These are phyloP conservation scores for Xerocomellus chrysenteron DNA, from an alignment of 768 basidiomycete genomes.

Conservation along the genomic window DNA sequence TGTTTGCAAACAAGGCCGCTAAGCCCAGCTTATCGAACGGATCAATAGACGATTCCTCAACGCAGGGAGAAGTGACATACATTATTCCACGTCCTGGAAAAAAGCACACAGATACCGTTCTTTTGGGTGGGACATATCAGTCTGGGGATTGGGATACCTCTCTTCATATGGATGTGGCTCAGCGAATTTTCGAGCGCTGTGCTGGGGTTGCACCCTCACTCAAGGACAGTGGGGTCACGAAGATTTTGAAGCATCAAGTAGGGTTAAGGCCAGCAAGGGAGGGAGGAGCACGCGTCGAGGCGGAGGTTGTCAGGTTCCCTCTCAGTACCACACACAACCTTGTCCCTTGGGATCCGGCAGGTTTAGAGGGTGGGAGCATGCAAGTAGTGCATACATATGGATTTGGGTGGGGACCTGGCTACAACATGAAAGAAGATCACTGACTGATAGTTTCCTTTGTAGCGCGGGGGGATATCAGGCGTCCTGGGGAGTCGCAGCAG, in stretches of 20 bases:
- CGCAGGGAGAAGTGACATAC: conserved; percentile 41
- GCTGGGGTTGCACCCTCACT: conserved; percentile 38
- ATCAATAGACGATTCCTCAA: conserved; percentile 13
- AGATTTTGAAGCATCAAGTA: conserved; percentile 53
- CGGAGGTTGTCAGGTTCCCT: conserved; percentile 41
- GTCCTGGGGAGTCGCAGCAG: conserved; percentile 45
- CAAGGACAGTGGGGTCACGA: conserved; percentile 35
- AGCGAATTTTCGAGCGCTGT: conserved; percentile 48
- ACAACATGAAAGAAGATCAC: background rate
- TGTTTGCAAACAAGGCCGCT: background rate
- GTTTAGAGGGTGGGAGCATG: conserved; percentile 24
- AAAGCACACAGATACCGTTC: conserved; percentile 41
- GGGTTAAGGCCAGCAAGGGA: conserved; percentile 56
- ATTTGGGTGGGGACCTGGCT: conserved; percentile 42
- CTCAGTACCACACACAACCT: conserved; percentile 20
- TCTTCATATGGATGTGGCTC: conserved; percentile 39
- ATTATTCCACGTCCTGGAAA: conserved; percentile 59
- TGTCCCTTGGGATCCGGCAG: conserved; percentile 17
- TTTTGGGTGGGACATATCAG: conserved; percentile 60
- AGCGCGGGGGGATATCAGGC: conserved; percentile 40
- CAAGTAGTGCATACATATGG: conserved; percentile 60
- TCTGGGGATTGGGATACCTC: conserved; percentile 51
- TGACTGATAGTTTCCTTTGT: conserved; percentile 13
- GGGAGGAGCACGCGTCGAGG: conserved; percentile 57
- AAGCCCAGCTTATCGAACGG: background rate